These are phyloP conservation scores for Yamadazyma ubonensis DNA, from an alignment of 805 yeast species.

Conservation along the genomic window DNA sequence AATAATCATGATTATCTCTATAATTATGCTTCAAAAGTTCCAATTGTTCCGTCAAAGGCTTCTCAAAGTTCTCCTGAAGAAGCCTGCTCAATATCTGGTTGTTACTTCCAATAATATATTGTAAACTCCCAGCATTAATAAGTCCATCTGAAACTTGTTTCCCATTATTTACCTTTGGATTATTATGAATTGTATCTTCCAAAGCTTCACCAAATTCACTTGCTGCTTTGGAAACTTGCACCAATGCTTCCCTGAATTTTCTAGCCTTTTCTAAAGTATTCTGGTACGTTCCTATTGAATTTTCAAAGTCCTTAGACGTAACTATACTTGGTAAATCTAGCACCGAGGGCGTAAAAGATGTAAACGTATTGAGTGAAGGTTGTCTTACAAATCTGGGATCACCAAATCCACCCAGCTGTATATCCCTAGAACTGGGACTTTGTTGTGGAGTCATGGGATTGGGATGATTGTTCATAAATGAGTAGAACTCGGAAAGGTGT, in stretches of 20 bases:
- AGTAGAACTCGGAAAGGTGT: constrained; percentile 60
- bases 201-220: constrained; percentile 70
- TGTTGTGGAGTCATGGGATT: constrained; percentile 13
- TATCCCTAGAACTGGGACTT: constrained; percentile 15
- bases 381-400: constrained; percentile 17
- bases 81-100: constrained; percentile 65
- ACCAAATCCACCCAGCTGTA: constrained; percentile 4
- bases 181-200: constrained; percentile 40
- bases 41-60: constrained; percentile 49
- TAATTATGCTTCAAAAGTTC: constrained; percentile 45
- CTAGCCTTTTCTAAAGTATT: constrained; percentile 48
- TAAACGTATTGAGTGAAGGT: constrained; percentile 40
- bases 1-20: constrained; percentile 48
- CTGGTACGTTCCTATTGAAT: constrained; percentile 49
- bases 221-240: constrained; percentile 55
- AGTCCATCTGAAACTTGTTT: constrained; percentile 54
- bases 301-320: constrained; percentile 57
- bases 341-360: constrained; percentile 52
- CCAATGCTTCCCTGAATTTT: constrained; percentile 47
- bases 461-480: constrained; percentile 41
- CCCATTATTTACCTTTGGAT: constrained; percentile 27
- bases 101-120: constrained; percentile 73
- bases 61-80: constrained; percentile 53
- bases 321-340: constrained; percentile 60
- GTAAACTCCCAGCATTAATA: constrained; percentile 72